A percentile compares a stretch with the other conserved stretches of the same genome.
These are phyloP conservation scores for Vitis cinerea DNA, from an alignment of 164 flowering plant genomes.

Conservation along the genomic window DNA sequence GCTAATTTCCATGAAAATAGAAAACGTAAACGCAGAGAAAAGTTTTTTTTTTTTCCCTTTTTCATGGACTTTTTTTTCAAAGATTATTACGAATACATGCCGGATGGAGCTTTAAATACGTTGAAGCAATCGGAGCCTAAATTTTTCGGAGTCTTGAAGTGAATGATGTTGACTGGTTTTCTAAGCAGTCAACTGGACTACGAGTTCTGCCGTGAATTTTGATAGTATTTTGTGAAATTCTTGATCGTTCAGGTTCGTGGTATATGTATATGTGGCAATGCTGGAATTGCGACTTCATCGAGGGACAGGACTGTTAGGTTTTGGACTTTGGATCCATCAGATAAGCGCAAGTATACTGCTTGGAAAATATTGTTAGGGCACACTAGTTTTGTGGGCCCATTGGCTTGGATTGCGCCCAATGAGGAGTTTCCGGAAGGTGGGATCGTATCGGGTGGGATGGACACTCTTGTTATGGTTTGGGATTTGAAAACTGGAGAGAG, in stretches of 20 bases:
- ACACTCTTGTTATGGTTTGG: constrained; percentile 78
- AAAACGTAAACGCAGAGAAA: too few relatives aligned
- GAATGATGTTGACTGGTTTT: too few relatives aligned
- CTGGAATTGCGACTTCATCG: constrained; percentile 84
- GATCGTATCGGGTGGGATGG: constrained; percentile 96
- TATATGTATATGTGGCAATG: constrained; percentile 74
- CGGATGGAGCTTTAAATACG: too few relatives aligned
- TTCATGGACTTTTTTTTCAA: too few relatives aligned
- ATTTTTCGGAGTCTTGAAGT: too few relatives aligned
- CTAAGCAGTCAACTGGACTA: too few relatives aligned
- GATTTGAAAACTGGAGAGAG: constrained; percentile 72
- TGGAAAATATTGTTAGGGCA: constrained; percentile 77
- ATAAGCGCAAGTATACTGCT: constrained; percentile 37
- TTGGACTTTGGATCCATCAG: constrained; percentile 55
- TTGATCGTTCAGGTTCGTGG: constrained; percentile 67
- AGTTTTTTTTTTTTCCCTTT: too few relatives aligned
- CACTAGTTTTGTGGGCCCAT: constrained; percentile 89
- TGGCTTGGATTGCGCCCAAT: constrained; percentile 79
- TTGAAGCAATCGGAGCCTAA: too few relatives aligned
- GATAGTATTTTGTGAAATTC: neutral
- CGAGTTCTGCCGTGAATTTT: neutral
- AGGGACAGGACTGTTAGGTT: constrained; percentile 79
- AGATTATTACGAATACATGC: too few relatives aligned
- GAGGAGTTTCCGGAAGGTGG: constrained; percentile 73
- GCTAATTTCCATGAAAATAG: neutral